Percentiles rank a stretch among this genome's conserved stretches.
Evolutionary conservation across 352 stramenopile species (phyloP).

Genomic region (Pythium dissimile): DNA sequence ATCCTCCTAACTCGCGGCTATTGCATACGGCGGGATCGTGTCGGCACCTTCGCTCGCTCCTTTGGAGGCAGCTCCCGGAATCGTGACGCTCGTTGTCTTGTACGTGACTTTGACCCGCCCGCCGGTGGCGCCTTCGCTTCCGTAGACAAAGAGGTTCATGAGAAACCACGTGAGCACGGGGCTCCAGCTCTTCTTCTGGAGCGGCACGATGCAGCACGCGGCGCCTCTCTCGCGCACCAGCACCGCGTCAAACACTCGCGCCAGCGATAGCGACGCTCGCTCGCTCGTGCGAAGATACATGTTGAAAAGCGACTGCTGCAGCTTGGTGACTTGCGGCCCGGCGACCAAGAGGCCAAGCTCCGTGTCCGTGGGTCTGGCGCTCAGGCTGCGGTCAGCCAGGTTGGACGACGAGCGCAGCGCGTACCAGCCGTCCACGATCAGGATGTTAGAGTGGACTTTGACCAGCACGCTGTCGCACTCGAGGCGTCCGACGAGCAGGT

Average conservation of each 20-base stretch:
- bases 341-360: conserved; percentile 64
- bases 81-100: conserved; percentile 29
- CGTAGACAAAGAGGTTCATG: conserved; percentile 79
- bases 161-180: conserved; percentile 74
- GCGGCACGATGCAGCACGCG: conserved; percentile 42
- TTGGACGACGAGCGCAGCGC: conserved; percentile 73
- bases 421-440: conserved; percentile 71
- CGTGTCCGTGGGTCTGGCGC: conserved; percentile 61
- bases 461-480: conserved; percentile 44
- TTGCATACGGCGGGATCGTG: not conserved
- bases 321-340: conserved; percentile 31
- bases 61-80: conserved; percentile 12
- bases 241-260: conserved; percentile 1
- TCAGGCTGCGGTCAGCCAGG: conserved; percentile 70
- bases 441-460: conserved; percentile 80
- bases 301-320: conserved; percentile 66
- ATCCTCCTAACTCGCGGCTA: conserved; percentile 7
- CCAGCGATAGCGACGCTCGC: conserved; percentile 14
- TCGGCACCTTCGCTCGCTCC: not conserved
- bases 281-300: conserved; percentile 53
- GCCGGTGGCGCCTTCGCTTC: conserved; percentile 70
- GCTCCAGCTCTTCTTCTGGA: conserved; percentile 60
- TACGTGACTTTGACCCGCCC: conserved; percentile 67
- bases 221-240: not conserved
- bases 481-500: conserved; percentile 50